Base-by-base conservation (phyloP, 148 eudicot species). In the Nyssa sinensis region DNA sequence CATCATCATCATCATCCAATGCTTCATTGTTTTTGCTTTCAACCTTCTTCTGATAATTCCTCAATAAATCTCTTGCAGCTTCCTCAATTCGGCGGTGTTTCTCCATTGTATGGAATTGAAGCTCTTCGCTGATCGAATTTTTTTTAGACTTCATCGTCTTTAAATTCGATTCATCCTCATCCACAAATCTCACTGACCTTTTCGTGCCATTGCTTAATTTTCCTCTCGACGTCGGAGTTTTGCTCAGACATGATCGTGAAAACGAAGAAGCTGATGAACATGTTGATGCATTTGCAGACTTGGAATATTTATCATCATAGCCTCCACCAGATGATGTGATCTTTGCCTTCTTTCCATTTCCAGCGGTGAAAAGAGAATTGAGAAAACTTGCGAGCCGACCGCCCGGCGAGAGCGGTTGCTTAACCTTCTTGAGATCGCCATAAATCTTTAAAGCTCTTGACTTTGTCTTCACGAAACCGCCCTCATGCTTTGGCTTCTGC, bases 391-490 rank as follows among this genome's bases (percentile, higher is more conserved):
- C 80, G n/a, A 94, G 82, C 12, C 81, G 82, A 23, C 90, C 91
- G 5, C 98, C 97, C 0, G 96, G 97, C 0, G 98, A 94, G 66
- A 94, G 89, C 64, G 97, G 98, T 33, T 90, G 91, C 83, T 87
- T 92, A 47, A 73, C 90, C 64, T 88, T 92, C 89, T 92, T 94
- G 66, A 94, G 80, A 70, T 94, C 91, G 27, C 91, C 87, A 78
- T 94, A 92, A 33, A 94, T 78, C 80, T 94, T 94, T 88, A 94
- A 77, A 27, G 96, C 93, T 69, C 78, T 78, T 27, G 88, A 77
- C 39, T 85, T 89, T 39, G 87, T 80, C 79, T 87, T 86, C 59
- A 74, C 71, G 49, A 78, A 79, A 5, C 84, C 79, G 27, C 82
- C 76, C 5, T 62, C 77, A 12, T 64, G 72, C 39, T 84, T 77